phyloP scores from a whole-genome alignment of 1,284 basidiomycete species.

The Pseudomicrostroma phylloplanum region DNA sequence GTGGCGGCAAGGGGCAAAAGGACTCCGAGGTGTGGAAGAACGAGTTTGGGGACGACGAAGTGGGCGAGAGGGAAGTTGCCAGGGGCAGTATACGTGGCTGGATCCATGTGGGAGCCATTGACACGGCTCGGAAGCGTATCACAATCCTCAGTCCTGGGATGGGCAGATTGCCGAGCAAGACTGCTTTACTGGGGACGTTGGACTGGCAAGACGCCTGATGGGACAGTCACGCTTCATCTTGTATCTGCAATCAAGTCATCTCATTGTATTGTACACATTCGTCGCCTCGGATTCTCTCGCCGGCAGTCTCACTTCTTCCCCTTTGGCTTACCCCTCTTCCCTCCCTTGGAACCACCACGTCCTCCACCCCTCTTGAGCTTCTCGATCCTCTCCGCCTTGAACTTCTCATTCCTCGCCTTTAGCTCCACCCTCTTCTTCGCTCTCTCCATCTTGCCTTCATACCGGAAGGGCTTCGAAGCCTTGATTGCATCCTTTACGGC shows the following conservation, averaged over 20 bases:
- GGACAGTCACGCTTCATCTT: too few species aligned
- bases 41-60: constrained; percentile 27
- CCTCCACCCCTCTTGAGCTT: constrained; percentile 3
- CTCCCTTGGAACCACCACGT: neutral
- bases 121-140: constrained; percentile 38
- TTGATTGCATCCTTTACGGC: neutral
- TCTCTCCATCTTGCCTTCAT: constrained; percentile 3
- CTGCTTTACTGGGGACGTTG: constrained; percentile 41
- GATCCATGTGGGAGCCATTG: constrained; percentile 44
- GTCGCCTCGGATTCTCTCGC: neutral
- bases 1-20: constrained; percentile 29
- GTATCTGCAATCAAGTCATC: neutral
- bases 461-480: neutral
- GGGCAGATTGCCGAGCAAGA: constrained; percentile 41
- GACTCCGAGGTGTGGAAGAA: constrained; percentile 27
- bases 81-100: constrained; percentile 42
- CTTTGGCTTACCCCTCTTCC: constrained; percentile 1
- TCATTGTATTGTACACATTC: neutral
- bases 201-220: constrained; percentile 24
- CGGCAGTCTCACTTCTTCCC: neutral
- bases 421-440: neutral
- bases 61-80: constrained; percentile 18
- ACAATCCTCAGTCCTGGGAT: constrained; percentile 41
- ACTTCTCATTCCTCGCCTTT: neutral
- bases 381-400: constrained; percentile 5